Evolutionary conservation across 1,139 yeast genomes (phyloP).

Genomic region (Kluyveromyces sp.): DNA sequence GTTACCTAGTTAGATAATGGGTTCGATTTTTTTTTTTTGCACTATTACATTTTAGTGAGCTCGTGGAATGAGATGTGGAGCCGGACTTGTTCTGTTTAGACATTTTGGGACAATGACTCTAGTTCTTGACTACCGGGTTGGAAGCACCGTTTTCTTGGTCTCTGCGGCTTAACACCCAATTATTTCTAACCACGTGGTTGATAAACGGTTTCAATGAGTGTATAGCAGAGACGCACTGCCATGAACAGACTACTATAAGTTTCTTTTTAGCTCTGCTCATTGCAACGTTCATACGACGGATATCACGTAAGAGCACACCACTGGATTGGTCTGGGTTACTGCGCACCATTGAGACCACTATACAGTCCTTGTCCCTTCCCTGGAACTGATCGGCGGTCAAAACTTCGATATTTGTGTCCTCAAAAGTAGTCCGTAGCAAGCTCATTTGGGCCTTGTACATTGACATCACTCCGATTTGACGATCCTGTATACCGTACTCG

Average conservation of each 20-base stretch:
- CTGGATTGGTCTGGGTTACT: slow-evolving; percentile 61
- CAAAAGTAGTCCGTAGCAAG: slow-evolving; percentile 38
- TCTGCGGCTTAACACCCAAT: slow-evolving; percentile 43
- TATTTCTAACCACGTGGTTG: slow-evolving; percentile 45
- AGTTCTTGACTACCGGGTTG: too few species aligned
- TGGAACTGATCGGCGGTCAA: slow-evolving; percentile 94
- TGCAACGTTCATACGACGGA: slow-evolving; percentile 92
- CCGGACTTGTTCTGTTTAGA: too few species aligned
- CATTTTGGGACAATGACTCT: too few species aligned
- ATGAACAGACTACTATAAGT: slow-evolving; percentile 74
- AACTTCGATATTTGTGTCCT: slow-evolving; percentile 49
- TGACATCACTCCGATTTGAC: slow-evolving; percentile 77
- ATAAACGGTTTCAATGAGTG: slow-evolving; percentile 57
- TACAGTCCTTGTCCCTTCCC: slow-evolving; percentile 90
- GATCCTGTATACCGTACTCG: slow-evolving; percentile 47
- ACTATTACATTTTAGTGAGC: too few species aligned
- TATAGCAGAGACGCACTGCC: slow-evolving; percentile 49
- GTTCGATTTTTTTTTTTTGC: too few species aligned
- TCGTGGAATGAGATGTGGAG: too few species aligned
- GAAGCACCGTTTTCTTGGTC: too few species aligned
- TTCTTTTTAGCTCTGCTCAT: slow-evolving; percentile 86
- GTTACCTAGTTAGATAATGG: too few species aligned
- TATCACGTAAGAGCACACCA: slow-evolving; percentile 76
- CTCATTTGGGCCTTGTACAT: slow-evolving; percentile 77
- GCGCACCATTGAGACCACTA: slow-evolving; percentile 78